phyloP scores from a whole-genome alignment of 2,329 filamentous ascomycete genomes.

The Colletotrichum viniferum region DNA sequence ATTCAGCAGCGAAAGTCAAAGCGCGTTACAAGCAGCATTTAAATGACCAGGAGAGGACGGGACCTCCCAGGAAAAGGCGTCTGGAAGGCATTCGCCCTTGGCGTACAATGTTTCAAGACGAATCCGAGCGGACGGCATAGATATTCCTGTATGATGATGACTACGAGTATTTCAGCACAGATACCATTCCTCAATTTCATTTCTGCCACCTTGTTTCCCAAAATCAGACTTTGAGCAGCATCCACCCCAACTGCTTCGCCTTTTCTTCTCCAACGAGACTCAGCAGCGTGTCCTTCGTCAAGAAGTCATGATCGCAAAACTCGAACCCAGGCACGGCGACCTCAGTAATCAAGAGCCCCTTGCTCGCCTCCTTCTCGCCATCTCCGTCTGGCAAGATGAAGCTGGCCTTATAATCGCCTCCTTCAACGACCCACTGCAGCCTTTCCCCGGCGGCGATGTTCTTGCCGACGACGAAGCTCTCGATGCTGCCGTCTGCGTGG shows the following conservation, averaged over 20 bases:
- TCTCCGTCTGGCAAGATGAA: conserved; percentile 56
- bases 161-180: background rate
- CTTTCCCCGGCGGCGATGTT: conserved; percentile 62
- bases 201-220: background rate
- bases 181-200: background rate
- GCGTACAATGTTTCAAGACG: background rate
- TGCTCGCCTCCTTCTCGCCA: conserved; percentile 38
- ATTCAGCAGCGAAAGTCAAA: background rate
- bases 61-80: background rate
- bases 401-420: conserved; percentile 69
- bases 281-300: conserved; percentile 53
- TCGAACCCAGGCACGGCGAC: conserved; percentile 73
- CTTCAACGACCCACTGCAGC: conserved; percentile 72
- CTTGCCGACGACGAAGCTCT: conserved; percentile 67
- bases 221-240: conserved; percentile 33
- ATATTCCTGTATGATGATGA: background rate
- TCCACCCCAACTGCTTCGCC: conserved; percentile 51
- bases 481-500: conserved; percentile 61
- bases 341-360: conserved; percentile 68
- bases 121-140: background rate
- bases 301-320: conserved; percentile 70
- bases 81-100: background rate
- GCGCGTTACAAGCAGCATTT: background rate
- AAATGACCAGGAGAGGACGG: background rate
- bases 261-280: conserved; percentile 57